Percentiles rank a stretch among this genome's conserved stretches.
These are phyloP conservation scores for Cyberlindnera xishuangbannaensis DNA, from an alignment of 805 yeast species.

Conservation along the genomic window DNA sequence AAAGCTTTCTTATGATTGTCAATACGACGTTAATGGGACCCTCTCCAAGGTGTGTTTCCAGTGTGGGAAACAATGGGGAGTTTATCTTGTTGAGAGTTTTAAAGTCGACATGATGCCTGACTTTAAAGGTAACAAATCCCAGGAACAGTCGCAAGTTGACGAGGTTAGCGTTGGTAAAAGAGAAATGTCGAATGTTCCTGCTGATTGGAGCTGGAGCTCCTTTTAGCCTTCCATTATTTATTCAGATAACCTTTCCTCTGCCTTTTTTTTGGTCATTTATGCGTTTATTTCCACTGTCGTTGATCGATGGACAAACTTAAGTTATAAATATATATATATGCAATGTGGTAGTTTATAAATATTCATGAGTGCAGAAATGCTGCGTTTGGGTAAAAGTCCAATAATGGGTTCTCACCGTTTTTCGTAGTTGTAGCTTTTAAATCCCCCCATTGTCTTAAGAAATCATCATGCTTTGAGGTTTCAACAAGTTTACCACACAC, in stretches of 20 bases:
- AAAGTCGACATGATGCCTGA: too few species aligned
- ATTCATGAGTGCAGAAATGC: constrained; percentile 12
- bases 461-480: constrained; percentile 55
- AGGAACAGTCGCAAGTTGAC: too few species aligned
- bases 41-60: constrained; percentile 52
- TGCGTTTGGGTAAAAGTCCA: constrained; percentile 70
- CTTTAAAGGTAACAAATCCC: too few species aligned
- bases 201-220: constrained; percentile 64
- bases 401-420: constrained; percentile 81
- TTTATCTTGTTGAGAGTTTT: constrained; percentile 27
- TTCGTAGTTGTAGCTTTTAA: constrained; percentile 58
- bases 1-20: constrained; percentile 31
- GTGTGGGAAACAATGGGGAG: constrained; percentile 50
- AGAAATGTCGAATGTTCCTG: constrained; percentile 38
- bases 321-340: too few species aligned
- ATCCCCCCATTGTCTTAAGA: constrained; percentile 68
- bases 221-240: too few species aligned
- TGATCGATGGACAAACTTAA: too few species aligned
- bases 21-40: constrained; percentile 53
- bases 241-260: too few species aligned
- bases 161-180: constrained; percentile 3
- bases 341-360: neutral
- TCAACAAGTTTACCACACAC: constrained; percentile 56
- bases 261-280: too few species aligned
- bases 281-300: too few species aligned